Evolutionary conservation across 495 filamentous ascomycete species (phyloP).

Genomic region (Hyphodiscus hymeniophilus): DNA sequence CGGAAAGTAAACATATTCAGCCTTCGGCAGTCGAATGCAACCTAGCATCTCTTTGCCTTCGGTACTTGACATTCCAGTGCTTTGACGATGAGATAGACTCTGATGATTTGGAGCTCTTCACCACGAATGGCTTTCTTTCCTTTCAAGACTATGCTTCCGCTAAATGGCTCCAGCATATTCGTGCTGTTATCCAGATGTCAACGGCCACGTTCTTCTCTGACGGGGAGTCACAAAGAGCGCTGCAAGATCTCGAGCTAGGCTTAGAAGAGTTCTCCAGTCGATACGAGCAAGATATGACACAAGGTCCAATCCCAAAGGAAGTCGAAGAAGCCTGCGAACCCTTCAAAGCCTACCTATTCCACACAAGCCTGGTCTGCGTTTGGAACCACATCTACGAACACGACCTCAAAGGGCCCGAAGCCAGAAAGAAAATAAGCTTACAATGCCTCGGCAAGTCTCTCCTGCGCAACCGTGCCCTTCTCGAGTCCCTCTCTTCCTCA

Average conservation of each 20-base stretch:
- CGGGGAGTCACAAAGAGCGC: neutral
- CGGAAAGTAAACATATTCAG: no score
- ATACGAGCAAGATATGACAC: no score
- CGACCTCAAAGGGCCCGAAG: constrained; percentile 19
- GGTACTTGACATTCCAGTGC: constrained; percentile 26
- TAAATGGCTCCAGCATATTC: constrained; percentile 31
- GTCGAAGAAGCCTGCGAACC: constrained; percentile 5
- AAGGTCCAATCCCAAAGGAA: constrained; percentile 6
- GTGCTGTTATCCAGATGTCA: constrained; percentile 1
- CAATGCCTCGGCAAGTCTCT: constrained; percentile 20
- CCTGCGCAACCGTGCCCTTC: constrained; percentile 18
- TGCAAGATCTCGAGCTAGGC: constrained; percentile 8
- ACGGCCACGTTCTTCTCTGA: no score
- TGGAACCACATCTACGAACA: constrained; percentile 20
- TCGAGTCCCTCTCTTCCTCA: constrained; percentile 26
- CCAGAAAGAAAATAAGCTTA: constrained; percentile 20
- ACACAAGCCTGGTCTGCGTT: constrained; percentile 15
- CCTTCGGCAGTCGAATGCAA: constrained; percentile 9
- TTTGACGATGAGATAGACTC: constrained; percentile 20
- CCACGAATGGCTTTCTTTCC: constrained; percentile 22
- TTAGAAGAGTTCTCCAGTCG: constrained; percentile 25
- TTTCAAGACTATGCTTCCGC: constrained; percentile 33
- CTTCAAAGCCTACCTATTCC: constrained; percentile 8
- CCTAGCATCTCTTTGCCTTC: constrained; percentile 25
- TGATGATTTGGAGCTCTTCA: constrained; percentile 7